Evolutionary conservation across 345 rosid species (phyloP), one percentile per base, ranked within the genome.

Genomic region (Arabidopsis thaliana): DNA sequence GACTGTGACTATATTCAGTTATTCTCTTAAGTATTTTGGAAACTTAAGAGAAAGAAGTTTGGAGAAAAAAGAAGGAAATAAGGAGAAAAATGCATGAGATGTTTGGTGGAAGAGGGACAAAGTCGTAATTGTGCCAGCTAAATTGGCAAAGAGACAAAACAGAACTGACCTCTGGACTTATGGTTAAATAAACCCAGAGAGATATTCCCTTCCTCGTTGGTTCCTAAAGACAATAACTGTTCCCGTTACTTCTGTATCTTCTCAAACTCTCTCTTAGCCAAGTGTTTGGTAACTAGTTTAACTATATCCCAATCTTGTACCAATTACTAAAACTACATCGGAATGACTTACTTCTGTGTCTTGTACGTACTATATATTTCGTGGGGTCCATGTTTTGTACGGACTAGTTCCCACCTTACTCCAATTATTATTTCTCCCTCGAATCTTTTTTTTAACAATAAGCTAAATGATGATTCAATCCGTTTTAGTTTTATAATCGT

Each of bases 201-300:
- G 7, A 69, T 63, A 77, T 77, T 71, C 67, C 74, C 61, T 77
- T 77, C 80, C 72, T 70, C 72, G 80, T 71, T 63, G 40, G 67
- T 77, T 77, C 80, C 72, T 64, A 70, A 63, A 48, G 80, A 46
- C 76, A 70, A 37, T 14, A 63, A 77, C 71, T 77, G 71, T 56
- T 70, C 28, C 28, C 57, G 34, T 69, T 62, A 62, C 62, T 5
- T 0, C 32, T 28, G 32, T 28, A 44, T 61, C 46, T 42, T 76
- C 65, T 44, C 59, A n/a, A 69, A 14, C 65, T 69, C 23, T 36
- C 49, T 74, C 16, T 20, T 70, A 23, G 48, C 69, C 23, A 44
- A 52, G 38, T 64, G 80, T 77, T 77, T 77, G 76, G 76, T 32
- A 50, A 56, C 76, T 3, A 34, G 53, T 48, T 64, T 64, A 64